These are phyloP conservation scores for Dispira parvispora DNA, from an alignment of 192 early-diverging fungal genomes.

Conservation along the genomic window DNA sequence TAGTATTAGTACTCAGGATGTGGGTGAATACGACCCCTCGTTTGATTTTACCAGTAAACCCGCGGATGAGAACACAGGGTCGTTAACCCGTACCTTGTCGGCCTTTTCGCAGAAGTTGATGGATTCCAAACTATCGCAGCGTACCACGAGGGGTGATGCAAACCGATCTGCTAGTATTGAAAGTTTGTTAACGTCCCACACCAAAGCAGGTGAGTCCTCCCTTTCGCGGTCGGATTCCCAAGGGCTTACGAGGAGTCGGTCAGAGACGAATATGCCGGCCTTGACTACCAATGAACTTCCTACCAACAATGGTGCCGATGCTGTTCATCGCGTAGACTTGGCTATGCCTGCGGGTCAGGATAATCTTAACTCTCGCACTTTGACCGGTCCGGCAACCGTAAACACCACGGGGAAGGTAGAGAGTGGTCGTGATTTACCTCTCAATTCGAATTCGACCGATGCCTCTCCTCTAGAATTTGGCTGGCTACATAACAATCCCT, in stretches of 20 bases:
- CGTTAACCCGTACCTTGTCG: neutral
- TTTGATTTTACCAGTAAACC: neutral
- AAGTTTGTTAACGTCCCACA: neutral
- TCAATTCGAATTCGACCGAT: neutral
- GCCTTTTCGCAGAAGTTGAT: constrained; percentile 5
- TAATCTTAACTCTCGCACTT: too few species aligned
- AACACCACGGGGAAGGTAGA: too few species aligned
- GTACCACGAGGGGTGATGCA: neutral
- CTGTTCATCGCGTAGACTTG: too few species aligned
- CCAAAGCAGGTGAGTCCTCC: neutral
- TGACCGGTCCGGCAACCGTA: too few species aligned
- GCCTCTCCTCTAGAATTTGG: neutral
- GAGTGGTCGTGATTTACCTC: too few species aligned
- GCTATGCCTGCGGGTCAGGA: too few species aligned
- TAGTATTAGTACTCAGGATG: neutral
- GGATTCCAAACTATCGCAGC: neutral
- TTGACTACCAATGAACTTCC: neutral
- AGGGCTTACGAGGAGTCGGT: neutral
- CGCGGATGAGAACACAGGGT: neutral
- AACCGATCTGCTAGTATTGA: neutral
- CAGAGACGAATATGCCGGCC: neutral
- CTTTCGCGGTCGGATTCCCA: neutral
- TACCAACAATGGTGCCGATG: too few species aligned
- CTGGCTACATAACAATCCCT: neutral
- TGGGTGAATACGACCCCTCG: neutral